Evolutionary conservation across 768 basidiomycete species (phyloP), one percentile per base, ranked within the genome.

Genomic region (Solioccasus polychromus): DNA sequence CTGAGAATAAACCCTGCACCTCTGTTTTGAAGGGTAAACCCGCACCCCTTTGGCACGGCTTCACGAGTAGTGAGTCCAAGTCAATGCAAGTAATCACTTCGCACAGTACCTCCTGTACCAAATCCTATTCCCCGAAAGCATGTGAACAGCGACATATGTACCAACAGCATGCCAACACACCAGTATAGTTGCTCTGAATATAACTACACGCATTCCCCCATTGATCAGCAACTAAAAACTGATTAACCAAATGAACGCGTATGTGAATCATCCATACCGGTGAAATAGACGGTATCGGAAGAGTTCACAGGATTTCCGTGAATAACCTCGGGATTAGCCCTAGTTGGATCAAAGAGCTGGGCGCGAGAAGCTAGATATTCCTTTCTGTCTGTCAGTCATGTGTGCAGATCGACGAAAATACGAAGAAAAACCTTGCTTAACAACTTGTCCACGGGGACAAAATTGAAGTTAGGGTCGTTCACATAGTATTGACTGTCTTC

Each of bases 1-100:
- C 76, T 73, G 19, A 97, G 71, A 7, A 80, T 73, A 64, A 99
- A 99, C 5, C 88, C 85, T 10, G 82, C 74, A 2, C 96, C 96
- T 45, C 96, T 78, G 66, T 96, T 96, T 68, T 99, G 96, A 12
- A 99, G 76, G 0, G 93, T 96, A 65, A 99, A 99, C 0, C 96
- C 96, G 57, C 93, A 96, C 0, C 86, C 92, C 55, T 88, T 85
- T 0, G 96, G 96, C 30, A 99, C 74, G 25, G 95, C 95, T 80
- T 59, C 55, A 17, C 19, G 11, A 35, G 47, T 10, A 10, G 14
- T 61, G 23, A 55, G 40, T 35, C 9, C 3, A 39, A 5, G 29
- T 35, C n/a, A 43, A 43, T 11, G 25, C 11, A 17, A 29, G 41
- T 17, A 28, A 5, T 30, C n/a, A 10, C 14, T 34, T 26, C 39